Conservation (phyloP, 352 stramenopile species). For the Pythium vanterpoolii region DNA sequence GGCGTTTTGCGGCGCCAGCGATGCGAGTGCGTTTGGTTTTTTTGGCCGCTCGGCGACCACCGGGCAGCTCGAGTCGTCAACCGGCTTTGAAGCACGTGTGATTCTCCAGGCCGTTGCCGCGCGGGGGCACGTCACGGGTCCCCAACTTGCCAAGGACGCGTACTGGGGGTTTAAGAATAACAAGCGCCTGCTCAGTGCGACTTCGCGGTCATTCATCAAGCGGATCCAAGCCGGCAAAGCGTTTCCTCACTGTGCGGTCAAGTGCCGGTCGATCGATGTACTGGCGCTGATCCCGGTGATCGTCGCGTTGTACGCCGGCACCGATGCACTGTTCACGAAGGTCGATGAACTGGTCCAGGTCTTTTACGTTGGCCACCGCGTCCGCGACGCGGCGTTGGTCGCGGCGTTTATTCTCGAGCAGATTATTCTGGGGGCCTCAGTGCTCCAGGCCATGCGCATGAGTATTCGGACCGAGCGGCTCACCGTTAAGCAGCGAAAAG, state of each 20-base stretch:
- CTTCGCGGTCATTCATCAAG: slow-evolving; percentile 74
- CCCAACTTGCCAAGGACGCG: slow-evolving; percentile 72
- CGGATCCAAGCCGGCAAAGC: slow-evolving; percentile 64
- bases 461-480: slow-evolving; percentile 76
- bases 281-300: slow-evolving; percentile 69
- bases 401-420: slow-evolving; percentile 78
- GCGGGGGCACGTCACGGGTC: slow-evolving; percentile 65
- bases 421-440: slow-evolving; percentile 68
- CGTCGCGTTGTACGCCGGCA: slow-evolving; percentile 76
- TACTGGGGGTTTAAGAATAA: slow-evolving; percentile 86
- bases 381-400: slow-evolving; percentile 67
- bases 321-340: slow-evolving; percentile 76
- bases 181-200: slow-evolving; percentile 61
- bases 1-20: slow-evolving; percentile 67
- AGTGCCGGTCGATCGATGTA: slow-evolving; percentile 79
- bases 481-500: slow-evolving; percentile 78
- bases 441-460: slow-evolving; percentile 82
- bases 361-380: slow-evolving; percentile 69
- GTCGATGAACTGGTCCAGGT: slow-evolving; percentile 78
- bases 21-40: slow-evolving; percentile 34
- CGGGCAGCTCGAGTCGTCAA: slow-evolving; percentile 67
- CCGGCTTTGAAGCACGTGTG: slow-evolving; percentile 72
- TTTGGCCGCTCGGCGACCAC: slow-evolving; percentile 27
- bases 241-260: slow-evolving; percentile 70
- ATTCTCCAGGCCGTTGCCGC: slow-evolving; percentile 68